Evolutionary conservation across 208 protist genomes (phyloP), one percentile per base, ranked within the genome.

Genomic region (Zelonia costaricensis): DNA sequence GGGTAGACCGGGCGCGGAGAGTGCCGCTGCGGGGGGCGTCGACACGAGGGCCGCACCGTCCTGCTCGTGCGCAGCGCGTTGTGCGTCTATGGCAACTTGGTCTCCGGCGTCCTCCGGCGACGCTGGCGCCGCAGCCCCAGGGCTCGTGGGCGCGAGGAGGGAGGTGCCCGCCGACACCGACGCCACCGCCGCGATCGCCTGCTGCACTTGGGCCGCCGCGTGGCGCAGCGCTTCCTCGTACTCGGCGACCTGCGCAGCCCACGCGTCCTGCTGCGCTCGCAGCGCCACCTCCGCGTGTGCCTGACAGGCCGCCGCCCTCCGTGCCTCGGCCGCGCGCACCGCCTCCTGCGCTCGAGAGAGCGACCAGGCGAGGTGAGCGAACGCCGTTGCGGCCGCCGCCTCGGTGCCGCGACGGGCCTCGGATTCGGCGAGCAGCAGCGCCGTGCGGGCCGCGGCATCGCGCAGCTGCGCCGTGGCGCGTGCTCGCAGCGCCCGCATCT

Each of bases 191-290:
- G 7, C 10, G 28, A 52, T 25, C 13, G 45, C 22, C 27, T 58
- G 54, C 40, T 16, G 25, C 20, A 54, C 42, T 46, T 86, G 77
- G 16, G 62, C 47, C 40, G 73, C 54, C 33, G 79, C 81, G 39
- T 80, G 76, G 15, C 45, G 55, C 35, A 84, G 71, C 27, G 66
- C 67, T 22, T 78, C 78, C 18, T 66, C 46, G 57, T 75, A 74
- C 23, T 55, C 54, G 1, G 12, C 42, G 25, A 54, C 45, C 56
- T 82, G 60, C n/a, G 64, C 36, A 20, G 53, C 43, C 25, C 27
- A 60, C 18, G 71, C 61, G 6, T 23, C 9, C 43, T 63, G 31
- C 13, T 63, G 69, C 47, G 53, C 47, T 48, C 69, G 64, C 31
- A 52, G 22, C 16, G 18, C 36, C 8, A 35, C 20, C 12, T 53